Percentiles rank a stretch among this genome's conserved stretches.
Evolutionary conservation across 164 flowering plant species (phyloP).

Genomic region (Piper betle): DNA sequence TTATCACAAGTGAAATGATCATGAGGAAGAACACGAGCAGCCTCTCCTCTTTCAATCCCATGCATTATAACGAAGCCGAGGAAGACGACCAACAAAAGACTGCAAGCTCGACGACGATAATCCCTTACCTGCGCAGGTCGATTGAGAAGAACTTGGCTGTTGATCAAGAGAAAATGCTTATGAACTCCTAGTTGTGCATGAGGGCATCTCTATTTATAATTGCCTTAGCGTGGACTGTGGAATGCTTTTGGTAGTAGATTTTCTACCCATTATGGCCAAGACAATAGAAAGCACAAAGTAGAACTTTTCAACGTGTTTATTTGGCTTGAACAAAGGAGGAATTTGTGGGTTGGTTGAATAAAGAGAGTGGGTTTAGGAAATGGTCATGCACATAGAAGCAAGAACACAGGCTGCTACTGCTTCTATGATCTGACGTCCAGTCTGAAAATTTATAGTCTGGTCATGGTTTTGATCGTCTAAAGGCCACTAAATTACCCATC

Average conservation of each 20-base stretch:
- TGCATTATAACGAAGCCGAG: not conserved
- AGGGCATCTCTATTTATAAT: not conserved
- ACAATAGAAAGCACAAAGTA: too few relatives aligned
- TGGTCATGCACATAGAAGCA: constrained; percentile 1
- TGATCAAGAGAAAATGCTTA: not conserved
- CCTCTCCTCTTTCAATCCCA: not conserved
- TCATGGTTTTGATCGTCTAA: not conserved
- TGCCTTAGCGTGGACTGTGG: not conserved
- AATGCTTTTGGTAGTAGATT: not conserved
- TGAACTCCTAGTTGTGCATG: not conserved
- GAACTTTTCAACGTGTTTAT: not conserved
- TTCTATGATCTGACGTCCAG: not conserved
- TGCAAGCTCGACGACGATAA: not conserved
- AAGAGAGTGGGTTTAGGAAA: not conserved
- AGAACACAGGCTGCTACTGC: not conserved
- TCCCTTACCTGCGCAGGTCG: not conserved
- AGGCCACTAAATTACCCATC: too few relatives aligned
- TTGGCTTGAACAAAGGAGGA: not conserved
- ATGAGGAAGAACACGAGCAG: constrained; percentile 3
- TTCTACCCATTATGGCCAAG: not conserved
- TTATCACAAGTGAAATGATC: not conserved
- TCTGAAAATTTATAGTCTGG: too few relatives aligned
- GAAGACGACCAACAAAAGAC: constrained; percentile 4
- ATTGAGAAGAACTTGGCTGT: not conserved
- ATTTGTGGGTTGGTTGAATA: not conserved